Base-by-base conservation (phyloP, 1,284 basidiomycete genomes). In the Clitocybe nebularis region DNA sequence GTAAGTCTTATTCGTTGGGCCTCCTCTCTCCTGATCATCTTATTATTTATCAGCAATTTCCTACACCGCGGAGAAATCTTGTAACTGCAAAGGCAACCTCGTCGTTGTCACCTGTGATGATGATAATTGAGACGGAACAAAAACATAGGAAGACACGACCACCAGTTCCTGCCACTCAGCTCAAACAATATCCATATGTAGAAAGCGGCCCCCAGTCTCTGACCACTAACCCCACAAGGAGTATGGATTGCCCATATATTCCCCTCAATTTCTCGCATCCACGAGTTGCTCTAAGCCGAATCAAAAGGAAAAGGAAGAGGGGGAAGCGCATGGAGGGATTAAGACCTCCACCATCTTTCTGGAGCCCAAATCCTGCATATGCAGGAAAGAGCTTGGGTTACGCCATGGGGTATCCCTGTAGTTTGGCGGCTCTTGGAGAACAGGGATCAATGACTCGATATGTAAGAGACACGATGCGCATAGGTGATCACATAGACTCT, bases 361-460 rank as follows among this genome's bases (percentile, higher is more conserved):
- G 67, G 67, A 51, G 56, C 35, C 66, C 67, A 10, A 48, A 60
- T 44, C 55, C 62, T 11, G 44, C 47, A 9, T 53, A 52, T 49
- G 55, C 48, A 38, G 66, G 64, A n/a, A 67, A 65, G 46, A 63
- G 64, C 43, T 48, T 56, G 28, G 67, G 67, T 16, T 69, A 70
- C 48, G 67, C 58, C 10, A 64, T 66, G 56, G 68, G 66, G 3
- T 68, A 67, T 44, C 59, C 60, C 14, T 57, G 58, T 29, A 56
- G 54, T 45, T 41, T 59, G 23, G 46, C 46, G 19, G 47, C 41
- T 13, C 32, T 50, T 36, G 52, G 36, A 36, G 47, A 26, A 24
- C 10, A 5, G 35, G 42, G 16, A 24, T 20, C 4, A 38, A 32
- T 16, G n/a, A 42, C 24, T n/a, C 9, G 22, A 3, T 52, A 51